phyloP scores from a whole-genome alignment of 2,329 filamentous ascomycete genomes.

The Cryphonectria carpinicola region DNA sequence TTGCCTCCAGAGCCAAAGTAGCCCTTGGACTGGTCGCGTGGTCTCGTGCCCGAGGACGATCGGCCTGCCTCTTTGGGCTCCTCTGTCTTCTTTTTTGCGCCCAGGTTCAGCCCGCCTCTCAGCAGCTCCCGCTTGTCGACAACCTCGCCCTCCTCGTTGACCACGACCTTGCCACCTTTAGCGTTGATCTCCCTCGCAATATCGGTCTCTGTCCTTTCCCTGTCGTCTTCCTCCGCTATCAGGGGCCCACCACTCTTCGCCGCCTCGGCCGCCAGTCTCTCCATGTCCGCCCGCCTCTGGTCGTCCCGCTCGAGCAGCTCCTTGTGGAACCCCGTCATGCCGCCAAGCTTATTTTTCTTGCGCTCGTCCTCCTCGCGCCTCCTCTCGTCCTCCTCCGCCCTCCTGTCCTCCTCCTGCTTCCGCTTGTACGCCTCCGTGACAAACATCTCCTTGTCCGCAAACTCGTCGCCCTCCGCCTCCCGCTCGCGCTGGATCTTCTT shows the following conservation, averaged over 20 bases:
- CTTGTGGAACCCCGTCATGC: constrained; percentile 80
- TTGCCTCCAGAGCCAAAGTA: constrained; percentile 56
- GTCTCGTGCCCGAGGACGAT: constrained; percentile 34
- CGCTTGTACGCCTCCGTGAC: constrained; percentile 82
- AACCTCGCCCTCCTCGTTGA: constrained; percentile 84
- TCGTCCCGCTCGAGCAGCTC: constrained; percentile 74
- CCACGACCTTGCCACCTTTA: constrained; percentile 61
- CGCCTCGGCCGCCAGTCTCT: constrained; percentile 67
- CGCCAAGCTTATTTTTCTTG: constrained; percentile 66
- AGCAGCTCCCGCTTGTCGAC: constrained; percentile 84
- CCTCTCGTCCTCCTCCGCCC: constrained; percentile 73
- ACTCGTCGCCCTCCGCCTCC: constrained; percentile 80
- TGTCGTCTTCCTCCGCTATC: constrained; percentile 42
- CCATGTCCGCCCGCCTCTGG: constrained; percentile 67
- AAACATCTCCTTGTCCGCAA: constrained; percentile 82
- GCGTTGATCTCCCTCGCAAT: constrained; percentile 70
- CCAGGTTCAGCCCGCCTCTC: constrained; percentile 74
- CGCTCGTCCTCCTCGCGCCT: constrained; percentile 66
- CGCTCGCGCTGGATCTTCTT: constrained; percentile 78
- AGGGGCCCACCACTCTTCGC: constrained; percentile 45
- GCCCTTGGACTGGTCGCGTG: constrained; percentile 38
- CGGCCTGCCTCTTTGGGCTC: constrained; percentile 39
- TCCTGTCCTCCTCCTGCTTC: constrained; percentile 76
- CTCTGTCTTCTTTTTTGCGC: constrained; percentile 61
- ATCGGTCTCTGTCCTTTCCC: constrained; percentile 63